Conservation (phyloP, 2,329 filamentous ascomycete species). For the Aspergillus proliferans region DNA sequence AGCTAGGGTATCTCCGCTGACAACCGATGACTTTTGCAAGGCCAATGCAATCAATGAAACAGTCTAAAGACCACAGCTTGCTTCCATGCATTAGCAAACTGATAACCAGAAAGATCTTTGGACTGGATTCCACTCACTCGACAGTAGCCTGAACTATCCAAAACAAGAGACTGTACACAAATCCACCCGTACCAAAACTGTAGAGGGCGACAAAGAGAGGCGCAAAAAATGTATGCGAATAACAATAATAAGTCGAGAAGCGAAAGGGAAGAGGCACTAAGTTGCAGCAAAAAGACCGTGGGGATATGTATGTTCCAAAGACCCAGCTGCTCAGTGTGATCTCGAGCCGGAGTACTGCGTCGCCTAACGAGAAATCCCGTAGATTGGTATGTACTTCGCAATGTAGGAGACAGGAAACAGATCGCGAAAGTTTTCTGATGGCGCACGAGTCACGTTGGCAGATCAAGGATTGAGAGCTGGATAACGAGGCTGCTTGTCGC, state of each 20-base stretch:
- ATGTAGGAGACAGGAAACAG: neutral
- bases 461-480: neutral
- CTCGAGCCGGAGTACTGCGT: neutral
- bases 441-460: neutral
- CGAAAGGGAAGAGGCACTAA: neutral
- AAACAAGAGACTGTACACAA: no score
- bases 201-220: neutral
- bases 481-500: neutral
- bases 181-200: neutral
- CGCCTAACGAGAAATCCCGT: neutral
- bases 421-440: neutral
- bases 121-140: neutral
- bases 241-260: neutral
- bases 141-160: no score
- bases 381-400: neutral
- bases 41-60: constrained; percentile 19
- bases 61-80: neutral
- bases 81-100: constrained; percentile 8
- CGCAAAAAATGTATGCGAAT: neutral
- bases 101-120: neutral
- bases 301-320: neutral
- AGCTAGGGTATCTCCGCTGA: constrained; percentile 20
- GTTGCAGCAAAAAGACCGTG: neutral
- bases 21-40: constrained; percentile 16
- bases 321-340: neutral